These are phyloP conservation scores for Euphorbia tirucalli DNA, from an alignment of 345 rosid species.

Conservation along the genomic window DNA sequence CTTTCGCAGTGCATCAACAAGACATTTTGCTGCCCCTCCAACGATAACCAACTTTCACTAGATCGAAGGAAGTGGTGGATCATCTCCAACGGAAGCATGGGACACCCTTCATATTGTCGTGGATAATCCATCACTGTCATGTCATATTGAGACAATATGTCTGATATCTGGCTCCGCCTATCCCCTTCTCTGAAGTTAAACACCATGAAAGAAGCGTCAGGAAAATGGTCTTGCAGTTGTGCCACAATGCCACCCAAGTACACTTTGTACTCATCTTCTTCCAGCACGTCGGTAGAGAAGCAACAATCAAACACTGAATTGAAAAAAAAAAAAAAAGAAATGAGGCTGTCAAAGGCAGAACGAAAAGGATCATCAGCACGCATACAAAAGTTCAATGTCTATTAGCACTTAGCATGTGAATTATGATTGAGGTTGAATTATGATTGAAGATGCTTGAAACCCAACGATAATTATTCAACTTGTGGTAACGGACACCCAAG, in stretches of 20 bases:
- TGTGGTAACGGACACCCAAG: conserved; percentile 6
- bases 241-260: conserved; percentile 94
- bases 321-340: conserved; percentile 10
- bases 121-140: conserved; percentile 99
- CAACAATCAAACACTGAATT: conserved; percentile 97
- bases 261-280: conserved; percentile 86
- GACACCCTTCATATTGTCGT: conserved; percentile 84
- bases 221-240: conserved; percentile 89
- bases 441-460: background rate
- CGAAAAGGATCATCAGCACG: background rate
- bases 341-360: background rate
- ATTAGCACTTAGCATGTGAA: no score
- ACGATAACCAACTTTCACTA: conserved; percentile 90
- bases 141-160: conserved; percentile 78
- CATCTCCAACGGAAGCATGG: conserved; percentile 87
- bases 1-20: conserved; percentile 92
- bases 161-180: conserved; percentile 81
- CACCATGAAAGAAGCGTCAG: conserved; percentile 97
- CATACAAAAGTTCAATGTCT: background rate
- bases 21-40: conserved; percentile 94
- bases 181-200: conserved; percentile 96
- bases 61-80: conserved; percentile 87
- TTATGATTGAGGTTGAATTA: no score
- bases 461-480: conserved; percentile 7
- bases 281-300: conserved; percentile 91